These are phyloP conservation scores for Globisporangium solare DNA, from an alignment of 352 stramenopile genomes.

Conservation along the genomic window DNA sequence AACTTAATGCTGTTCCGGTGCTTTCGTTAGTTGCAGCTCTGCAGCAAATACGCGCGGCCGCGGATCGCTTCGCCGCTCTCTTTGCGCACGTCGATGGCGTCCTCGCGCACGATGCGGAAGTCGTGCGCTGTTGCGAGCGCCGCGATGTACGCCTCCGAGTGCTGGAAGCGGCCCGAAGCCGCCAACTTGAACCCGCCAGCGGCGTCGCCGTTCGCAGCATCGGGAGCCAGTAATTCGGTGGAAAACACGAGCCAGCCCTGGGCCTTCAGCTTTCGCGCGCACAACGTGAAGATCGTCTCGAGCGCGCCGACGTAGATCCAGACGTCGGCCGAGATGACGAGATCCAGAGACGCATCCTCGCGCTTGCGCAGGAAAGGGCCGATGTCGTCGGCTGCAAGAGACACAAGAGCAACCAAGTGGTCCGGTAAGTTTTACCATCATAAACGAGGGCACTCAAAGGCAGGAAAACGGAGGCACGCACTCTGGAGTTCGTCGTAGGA, in stretches of 20 bases:
- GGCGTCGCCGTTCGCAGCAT: neutral
- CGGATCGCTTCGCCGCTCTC: constrained; percentile 69
- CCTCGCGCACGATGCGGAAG: constrained; percentile 33
- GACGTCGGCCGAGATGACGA: constrained; percentile 77
- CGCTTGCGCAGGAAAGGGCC: constrained; percentile 44
- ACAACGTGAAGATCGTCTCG: constrained; percentile 52
- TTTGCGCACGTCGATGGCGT: constrained; percentile 59
- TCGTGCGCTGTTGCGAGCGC: constrained; percentile 28
- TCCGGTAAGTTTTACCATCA: no score
- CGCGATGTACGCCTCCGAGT: constrained; percentile 61
- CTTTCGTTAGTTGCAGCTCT: constrained; percentile 4
- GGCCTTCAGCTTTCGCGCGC: constrained; percentile 34
- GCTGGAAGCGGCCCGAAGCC: constrained; percentile 71
- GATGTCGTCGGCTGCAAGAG: constrained; percentile 44
- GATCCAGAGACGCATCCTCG: constrained; percentile 35
- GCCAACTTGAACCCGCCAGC: constrained; percentile 41
- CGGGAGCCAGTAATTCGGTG: constrained; percentile 39
- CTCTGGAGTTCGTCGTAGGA: constrained; percentile 73
- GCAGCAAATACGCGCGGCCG: constrained; percentile 58
- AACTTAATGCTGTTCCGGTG: neutral
- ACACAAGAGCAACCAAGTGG: neutral
- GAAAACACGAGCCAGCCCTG: constrained; percentile 63
- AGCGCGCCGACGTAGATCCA: constrained; percentile 85
- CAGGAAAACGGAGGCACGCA: constrained; percentile 21
- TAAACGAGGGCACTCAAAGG: no score